phyloP scores from a whole-genome alignment of 495 filamentous ascomycete species.

The Aspergillus nidulans region DNA sequence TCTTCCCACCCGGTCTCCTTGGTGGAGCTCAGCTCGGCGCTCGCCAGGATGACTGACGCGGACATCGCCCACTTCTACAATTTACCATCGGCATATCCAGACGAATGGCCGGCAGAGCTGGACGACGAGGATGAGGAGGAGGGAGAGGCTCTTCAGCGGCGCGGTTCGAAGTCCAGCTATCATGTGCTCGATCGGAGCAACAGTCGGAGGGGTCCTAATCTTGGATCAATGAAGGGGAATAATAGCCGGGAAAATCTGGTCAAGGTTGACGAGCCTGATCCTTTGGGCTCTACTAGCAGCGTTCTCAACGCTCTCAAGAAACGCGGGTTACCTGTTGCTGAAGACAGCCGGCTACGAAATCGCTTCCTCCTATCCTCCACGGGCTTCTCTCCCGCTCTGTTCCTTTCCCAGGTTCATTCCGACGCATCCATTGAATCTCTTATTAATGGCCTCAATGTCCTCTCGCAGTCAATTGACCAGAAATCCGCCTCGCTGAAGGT shows the following conservation, averaged over 20 bases:
- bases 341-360: constrained; percentile 77
- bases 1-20: neutral
- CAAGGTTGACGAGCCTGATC: constrained; percentile 87
- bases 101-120: constrained; percentile 82
- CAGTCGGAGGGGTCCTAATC: constrained; percentile 59
- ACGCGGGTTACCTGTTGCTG: constrained; percentile 74
- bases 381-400: constrained; percentile 87
- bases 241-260: constrained; percentile 70
- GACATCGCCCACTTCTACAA: constrained; percentile 87
- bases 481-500: constrained; percentile 95
- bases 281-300: constrained; percentile 73
- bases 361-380: constrained; percentile 92
- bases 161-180: constrained; percentile 65
- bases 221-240: constrained; percentile 64
- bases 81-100: constrained; percentile 70
- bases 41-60: constrained; percentile 54
- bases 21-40: constrained; percentile 8
- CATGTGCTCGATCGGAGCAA: constrained; percentile 73
- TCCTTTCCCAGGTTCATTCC: constrained; percentile 85
- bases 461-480: constrained; percentile 89
- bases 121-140: constrained; percentile 71
- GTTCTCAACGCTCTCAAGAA: constrained; percentile 77
- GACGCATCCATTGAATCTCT: constrained; percentile 75
- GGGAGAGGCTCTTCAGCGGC: constrained; percentile 50
- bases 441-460: constrained; percentile 70